Evolutionary conservation across 2,329 filamentous ascomycete species (phyloP).

Genomic region (Neurospora crassa): DNA sequence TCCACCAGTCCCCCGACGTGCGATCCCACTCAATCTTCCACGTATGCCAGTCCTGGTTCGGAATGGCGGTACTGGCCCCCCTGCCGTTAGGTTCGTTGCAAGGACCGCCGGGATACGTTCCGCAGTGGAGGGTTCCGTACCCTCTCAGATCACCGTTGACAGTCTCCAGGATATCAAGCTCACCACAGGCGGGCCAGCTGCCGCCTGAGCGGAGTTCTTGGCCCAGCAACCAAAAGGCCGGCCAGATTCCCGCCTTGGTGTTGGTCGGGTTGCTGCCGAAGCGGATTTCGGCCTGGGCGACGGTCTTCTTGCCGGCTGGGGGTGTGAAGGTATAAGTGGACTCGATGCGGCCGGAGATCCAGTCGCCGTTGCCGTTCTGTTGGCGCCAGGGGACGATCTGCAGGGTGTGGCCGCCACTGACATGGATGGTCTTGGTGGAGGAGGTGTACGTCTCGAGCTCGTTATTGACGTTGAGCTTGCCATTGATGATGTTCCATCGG

Average conservation of each 20-base stretch:
- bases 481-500: conserved; percentile 37
- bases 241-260: conserved; percentile 41
- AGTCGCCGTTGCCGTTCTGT: conserved; percentile 23
- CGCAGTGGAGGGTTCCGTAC: conserved; percentile 40
- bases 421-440: conserved; percentile 36
- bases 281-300: conserved; percentile 35
- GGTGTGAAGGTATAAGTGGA: conserved; percentile 37
- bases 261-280: conserved; percentile 29
- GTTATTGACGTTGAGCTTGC: conserved; percentile 36
- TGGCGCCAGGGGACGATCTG: conserved; percentile 39
- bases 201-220: conserved; percentile 35
- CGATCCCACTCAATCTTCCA: conserved; percentile 40
- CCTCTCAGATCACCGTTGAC: conserved; percentile 36
- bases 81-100: conserved; percentile 39
- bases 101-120: conserved; percentile 28
- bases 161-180: conserved; percentile 42
- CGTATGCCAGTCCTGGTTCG: conserved; percentile 37
- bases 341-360: conserved; percentile 43
- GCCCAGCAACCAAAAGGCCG: conserved; percentile 44
- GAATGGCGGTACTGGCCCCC: conserved; percentile 26
- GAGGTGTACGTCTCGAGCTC: conserved; percentile 39
- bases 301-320: conserved; percentile 27
- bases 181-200: conserved; percentile 38
- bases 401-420: conserved; percentile 40
- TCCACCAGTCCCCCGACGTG: conserved; percentile 29